Evolutionary conservation across 2,329 filamentous ascomycete species (phyloP), one percentile per base, ranked within the genome.

Genomic region (Colletotrichum lindemuthianum): DNA sequence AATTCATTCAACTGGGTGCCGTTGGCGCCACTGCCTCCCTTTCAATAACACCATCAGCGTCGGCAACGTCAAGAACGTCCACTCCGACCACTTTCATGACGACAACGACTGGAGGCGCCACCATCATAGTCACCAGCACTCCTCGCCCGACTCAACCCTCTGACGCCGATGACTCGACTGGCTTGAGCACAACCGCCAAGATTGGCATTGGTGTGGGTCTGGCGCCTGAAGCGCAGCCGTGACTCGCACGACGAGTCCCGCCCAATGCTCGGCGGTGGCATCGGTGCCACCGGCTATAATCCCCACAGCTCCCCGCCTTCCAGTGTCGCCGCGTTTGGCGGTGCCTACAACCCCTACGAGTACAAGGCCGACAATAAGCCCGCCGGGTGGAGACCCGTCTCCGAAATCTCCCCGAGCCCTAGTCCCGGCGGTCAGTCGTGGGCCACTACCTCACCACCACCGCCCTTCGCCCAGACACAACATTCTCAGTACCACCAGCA

Each of bases 131-230:
- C 2, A 67, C 60, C 8, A n/a, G 15, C 3, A 43, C 59, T 8
- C 43, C 51, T 9, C 39, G 50, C 5, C 40, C 63, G 2, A 59
- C 64, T 0, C 36, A 45, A 1, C 43, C 50, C 3, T 34, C 34
- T 6, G 34, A 47, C 12, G 63, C 63, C 2, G 40, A 24, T 47
- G 15, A 50, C 15, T 7, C 58, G 12, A 36, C 24, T 24, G 66
- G 70, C 8, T 72, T 82, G 11, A 75, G 77, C 4, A 76, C 73
- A 0, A 73, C 72, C 6, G 73, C 75, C 5, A 80, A 76, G 16
- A 73, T 80, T 47, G 81, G 78, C 9, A 73, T 83, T 9, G 79
- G 76, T 6, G 74, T 79, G 0, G 80, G 79, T 63, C 13, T 68
- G 65, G 61, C 56, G 61, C 39, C 32, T 58, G 3, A 60, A 64